Percentiles rank a stretch among this genome's conserved stretches.
Conservation (phyloP, 208 protist genomes). For the Trypanosoma rangeli region DNA sequence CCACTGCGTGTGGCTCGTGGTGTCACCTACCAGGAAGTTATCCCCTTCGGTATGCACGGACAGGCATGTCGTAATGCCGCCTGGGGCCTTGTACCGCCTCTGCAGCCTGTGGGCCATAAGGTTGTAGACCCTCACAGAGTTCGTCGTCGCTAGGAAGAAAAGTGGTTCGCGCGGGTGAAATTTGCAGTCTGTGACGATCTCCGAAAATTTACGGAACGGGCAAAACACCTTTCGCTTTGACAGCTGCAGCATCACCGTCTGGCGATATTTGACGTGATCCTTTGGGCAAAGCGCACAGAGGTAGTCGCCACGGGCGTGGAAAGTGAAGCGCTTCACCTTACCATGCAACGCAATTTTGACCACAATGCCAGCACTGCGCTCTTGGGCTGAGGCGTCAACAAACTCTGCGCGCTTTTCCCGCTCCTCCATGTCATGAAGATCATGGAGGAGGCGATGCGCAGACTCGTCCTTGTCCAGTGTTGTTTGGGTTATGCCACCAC, state of each 20-base stretch:
- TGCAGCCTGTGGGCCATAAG: slow-evolving; percentile 95
- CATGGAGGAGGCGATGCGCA: slow-evolving; percentile 61
- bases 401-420: slow-evolving; percentile 90
- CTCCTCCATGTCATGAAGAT: slow-evolving; percentile 87
- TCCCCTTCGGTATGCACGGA: slow-evolving; percentile 97
- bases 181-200: slow-evolving; percentile 90
- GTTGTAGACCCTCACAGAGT: slow-evolving; percentile 97
- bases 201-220: slow-evolving; percentile 91
- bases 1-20: slow-evolving; percentile 94
- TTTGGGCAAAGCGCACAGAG: slow-evolving; percentile 90
- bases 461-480: slow-evolving; percentile 78
- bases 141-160: slow-evolving; percentile 96
- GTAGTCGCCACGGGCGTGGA: slow-evolving; percentile 91
- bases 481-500: slow-evolving; percentile 80
- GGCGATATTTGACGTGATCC: slow-evolving; percentile 93
- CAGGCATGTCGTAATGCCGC: slow-evolving; percentile 91
- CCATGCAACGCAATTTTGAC: slow-evolving; percentile 90
- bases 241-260: slow-evolving; percentile 92
- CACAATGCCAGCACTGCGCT: slow-evolving; percentile 82
- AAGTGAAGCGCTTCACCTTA: slow-evolving; percentile 88
- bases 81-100: slow-evolving; percentile 93
- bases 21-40: slow-evolving; percentile 95
- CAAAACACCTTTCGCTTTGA: slow-evolving; percentile 92
- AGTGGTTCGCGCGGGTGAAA: slow-evolving; percentile 98
- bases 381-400: slow-evolving; percentile 66